Percentiles rank a stretch among this genome's conserved stretches.
Conservation (phyloP, 805 yeast genomes). For the Teunomyces atbi region DNA sequence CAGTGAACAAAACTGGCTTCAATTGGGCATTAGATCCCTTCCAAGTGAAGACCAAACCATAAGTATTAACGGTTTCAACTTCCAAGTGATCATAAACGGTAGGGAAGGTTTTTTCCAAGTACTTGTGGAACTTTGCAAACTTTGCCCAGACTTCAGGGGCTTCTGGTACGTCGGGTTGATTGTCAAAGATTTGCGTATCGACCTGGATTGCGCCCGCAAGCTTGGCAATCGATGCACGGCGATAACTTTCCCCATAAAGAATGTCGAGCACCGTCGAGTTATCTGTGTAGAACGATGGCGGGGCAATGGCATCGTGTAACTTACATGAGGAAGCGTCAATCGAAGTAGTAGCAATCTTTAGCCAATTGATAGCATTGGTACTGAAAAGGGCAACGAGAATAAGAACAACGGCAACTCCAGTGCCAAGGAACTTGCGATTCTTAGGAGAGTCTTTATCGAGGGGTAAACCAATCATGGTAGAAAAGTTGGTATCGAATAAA, state of each 20-base stretch:
- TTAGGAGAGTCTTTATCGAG: conserved; percentile 3
- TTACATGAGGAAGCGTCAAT: conserved; percentile 22
- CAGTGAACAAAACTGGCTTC: conserved; percentile 68
- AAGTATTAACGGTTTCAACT: conserved; percentile 56
- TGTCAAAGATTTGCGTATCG: conserved; percentile 64
- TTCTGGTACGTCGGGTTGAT: conserved; percentile 46
- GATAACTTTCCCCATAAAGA: conserved; percentile 23
- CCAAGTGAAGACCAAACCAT: conserved; percentile 65
- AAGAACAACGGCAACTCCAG: conserved; percentile 10
- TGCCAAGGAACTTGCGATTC: conserved; percentile 4
- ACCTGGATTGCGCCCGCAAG: conserved; percentile 60
- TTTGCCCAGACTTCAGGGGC: conserved; percentile 49
- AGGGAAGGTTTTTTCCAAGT: conserved; percentile 56
- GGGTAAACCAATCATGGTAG: conserved; percentile 10
- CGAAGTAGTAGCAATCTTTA: conserved; percentile 17
- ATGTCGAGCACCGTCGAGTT: conserved; percentile 31
- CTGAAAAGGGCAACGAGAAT: conserved; percentile 16
- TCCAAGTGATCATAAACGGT: conserved; percentile 45
- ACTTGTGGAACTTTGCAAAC: conserved; percentile 46
- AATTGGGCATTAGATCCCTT: conserved; percentile 52
- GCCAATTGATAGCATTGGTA: conserved; percentile 18
- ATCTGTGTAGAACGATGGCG: conserved; percentile 28
- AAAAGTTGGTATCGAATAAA: neutral
- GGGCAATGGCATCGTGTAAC: conserved; percentile 19
- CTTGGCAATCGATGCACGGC: conserved; percentile 37